Evolutionary conservation across 2,329 filamentous ascomycete genomes (phyloP).

Genomic region (Aspergillus novoparasiticus): DNA sequence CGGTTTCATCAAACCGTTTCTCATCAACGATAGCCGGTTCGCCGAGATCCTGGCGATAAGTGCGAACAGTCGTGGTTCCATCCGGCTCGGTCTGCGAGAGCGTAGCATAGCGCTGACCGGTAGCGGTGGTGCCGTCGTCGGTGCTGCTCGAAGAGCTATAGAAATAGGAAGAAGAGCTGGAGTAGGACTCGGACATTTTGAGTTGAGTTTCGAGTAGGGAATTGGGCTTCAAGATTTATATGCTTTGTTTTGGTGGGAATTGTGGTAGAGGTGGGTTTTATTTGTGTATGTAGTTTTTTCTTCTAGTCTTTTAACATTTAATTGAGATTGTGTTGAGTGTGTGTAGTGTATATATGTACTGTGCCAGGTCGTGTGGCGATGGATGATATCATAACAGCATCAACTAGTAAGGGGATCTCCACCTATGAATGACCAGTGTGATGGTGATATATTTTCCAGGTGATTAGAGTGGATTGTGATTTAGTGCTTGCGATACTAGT

Average conservation of each 20-base stretch:
- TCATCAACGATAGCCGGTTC: constrained; percentile 37
- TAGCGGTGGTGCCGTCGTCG: constrained; percentile 28
- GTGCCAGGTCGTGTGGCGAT: not conserved
- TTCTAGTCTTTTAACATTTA: not conserved
- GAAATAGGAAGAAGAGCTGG: constrained; percentile 36
- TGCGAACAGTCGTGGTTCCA: constrained; percentile 37
- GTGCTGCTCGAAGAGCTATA: constrained; percentile 31
- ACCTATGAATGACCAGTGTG: too few relatives aligned
- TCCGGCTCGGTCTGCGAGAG: constrained; percentile 34
- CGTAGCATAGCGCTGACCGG: constrained; percentile 36
- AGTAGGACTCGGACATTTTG: constrained; percentile 30
- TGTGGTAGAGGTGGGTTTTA: not conserved
- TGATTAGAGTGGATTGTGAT: not conserved
- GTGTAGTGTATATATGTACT: not conserved
- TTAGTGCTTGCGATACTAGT: not conserved
- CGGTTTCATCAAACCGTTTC: constrained; percentile 34
- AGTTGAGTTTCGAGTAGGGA: too few relatives aligned
- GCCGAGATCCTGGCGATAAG: constrained; percentile 38
- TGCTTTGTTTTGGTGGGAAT: not conserved
- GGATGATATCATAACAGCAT: not conserved
- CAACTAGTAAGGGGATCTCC: not conserved
- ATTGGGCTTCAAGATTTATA: too few relatives aligned
- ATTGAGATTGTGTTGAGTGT: not conserved
- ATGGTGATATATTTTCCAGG: too few relatives aligned
- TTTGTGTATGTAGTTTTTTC: not conserved